Evolutionary conservation across 345 rosid genomes (phyloP).

Genomic region (Eucalyptus grandis): DNA sequence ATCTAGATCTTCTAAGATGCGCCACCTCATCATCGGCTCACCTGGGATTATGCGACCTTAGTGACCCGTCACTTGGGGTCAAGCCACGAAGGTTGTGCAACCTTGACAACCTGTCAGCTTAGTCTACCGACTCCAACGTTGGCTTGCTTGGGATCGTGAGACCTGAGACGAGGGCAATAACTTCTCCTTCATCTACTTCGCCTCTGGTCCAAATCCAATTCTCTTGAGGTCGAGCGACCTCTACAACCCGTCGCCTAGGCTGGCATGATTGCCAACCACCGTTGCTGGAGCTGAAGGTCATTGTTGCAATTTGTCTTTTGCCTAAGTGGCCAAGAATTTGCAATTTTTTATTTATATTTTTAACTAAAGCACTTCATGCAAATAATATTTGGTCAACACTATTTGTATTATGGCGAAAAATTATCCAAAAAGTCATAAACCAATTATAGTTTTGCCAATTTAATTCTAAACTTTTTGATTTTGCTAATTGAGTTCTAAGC

Average conservation of each 20-base stretch:
- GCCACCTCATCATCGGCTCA: not conserved
- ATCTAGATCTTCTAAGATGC: not conserved
- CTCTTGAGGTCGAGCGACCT: not conserved
- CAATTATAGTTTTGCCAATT: accelerated
- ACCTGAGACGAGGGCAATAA: not conserved
- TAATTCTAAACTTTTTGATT: accelerated
- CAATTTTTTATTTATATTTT: not conserved
- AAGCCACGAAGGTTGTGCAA: not conserved
- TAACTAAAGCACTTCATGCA: not conserved
- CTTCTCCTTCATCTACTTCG: not conserved
- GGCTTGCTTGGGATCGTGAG: not conserved
- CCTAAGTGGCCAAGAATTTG: not conserved
- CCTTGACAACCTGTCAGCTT: not conserved
- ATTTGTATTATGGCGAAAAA: not conserved
- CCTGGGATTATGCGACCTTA: not conserved
- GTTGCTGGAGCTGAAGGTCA: not conserved
- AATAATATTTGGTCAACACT: not conserved
- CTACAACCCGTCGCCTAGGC: accelerated
- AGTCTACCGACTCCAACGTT: not conserved
- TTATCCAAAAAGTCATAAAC: too few relatives aligned
- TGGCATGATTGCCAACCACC: not conserved
- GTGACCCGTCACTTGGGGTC: not conserved
- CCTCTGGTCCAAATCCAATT: not conserved
- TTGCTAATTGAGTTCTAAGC: too few relatives aligned
- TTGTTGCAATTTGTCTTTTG: not conserved